A percentile compares a stretch with the other conserved stretches of the same genome.
Evolutionary conservation across 208 protist genomes (phyloP).

Genomic region (Strigomonas galati): DNA sequence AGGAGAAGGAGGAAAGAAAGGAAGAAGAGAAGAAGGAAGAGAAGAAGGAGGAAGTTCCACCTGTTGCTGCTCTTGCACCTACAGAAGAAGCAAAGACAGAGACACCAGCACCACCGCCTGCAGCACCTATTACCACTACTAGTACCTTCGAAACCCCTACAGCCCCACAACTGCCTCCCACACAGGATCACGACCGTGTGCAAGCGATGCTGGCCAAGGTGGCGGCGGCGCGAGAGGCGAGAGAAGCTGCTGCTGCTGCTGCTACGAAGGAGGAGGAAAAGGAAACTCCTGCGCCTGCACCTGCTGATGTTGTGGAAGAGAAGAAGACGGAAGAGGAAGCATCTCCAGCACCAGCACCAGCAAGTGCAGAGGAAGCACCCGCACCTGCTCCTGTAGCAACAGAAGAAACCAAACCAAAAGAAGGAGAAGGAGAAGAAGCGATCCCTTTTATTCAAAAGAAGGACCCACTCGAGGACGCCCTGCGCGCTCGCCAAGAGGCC

Average conservation of each 20-base stretch:
- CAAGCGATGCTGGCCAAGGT: conserved; percentile 46
- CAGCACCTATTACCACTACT: too few relatives aligned
- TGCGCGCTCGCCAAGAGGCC: conserved; percentile 56
- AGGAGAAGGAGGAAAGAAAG: not conserved
- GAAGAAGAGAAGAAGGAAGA: not conserved
- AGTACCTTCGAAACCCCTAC: not conserved
- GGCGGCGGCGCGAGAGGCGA: conserved; percentile 33
- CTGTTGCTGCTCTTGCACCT: not conserved
- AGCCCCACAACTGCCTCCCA: not conserved
- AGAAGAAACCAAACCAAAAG: not conserved
- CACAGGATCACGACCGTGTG: conserved; percentile 24
- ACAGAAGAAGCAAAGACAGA: not conserved
- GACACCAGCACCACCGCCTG: too few relatives aligned
- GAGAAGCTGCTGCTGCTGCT: conserved; percentile 23
- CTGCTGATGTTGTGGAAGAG: not conserved
- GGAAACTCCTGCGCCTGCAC: not conserved
- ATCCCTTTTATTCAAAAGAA: conserved; percentile 24
- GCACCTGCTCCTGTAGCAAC: not conserved
- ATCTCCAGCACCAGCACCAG: not conserved
- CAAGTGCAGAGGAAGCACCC: not conserved
- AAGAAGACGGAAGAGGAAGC: not conserved
- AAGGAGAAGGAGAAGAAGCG: conserved; percentile 16
- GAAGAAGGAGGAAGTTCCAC: not conserved
- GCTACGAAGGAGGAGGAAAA: conserved; percentile 10
- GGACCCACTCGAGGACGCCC: conserved; percentile 10